These are phyloP conservation scores for Fusarium gaditjirri DNA, from an alignment of 2,329 filamentous ascomycete genomes.

Conservation along the genomic window DNA sequence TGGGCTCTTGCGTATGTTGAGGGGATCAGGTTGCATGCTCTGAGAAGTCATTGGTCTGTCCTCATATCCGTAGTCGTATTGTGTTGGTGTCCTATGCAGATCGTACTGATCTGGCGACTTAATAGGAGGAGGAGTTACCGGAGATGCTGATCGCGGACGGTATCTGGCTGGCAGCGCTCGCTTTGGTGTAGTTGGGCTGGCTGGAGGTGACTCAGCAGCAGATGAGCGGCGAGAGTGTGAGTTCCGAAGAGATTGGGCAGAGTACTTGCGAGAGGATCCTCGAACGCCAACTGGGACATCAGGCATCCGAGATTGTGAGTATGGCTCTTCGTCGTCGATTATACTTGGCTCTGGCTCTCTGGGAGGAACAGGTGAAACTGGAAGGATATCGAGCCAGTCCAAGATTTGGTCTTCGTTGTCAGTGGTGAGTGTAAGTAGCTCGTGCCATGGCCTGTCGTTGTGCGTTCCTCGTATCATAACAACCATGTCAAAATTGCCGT, in stretches of 20 bases:
- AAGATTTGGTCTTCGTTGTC: conserved; percentile 80
- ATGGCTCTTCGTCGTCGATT: conserved; percentile 44
- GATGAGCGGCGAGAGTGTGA: conserved; percentile 34
- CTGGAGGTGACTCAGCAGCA: conserved; percentile 36
- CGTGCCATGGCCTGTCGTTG: conserved; percentile 79
- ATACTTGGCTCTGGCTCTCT: conserved; percentile 50
- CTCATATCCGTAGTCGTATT: conserved; percentile 45
- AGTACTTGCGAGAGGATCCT: conserved; percentile 40
- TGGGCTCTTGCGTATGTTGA: conserved; percentile 47
- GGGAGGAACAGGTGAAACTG: conserved; percentile 62
- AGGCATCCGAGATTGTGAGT: conserved; percentile 29
- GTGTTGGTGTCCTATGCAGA: conserved; percentile 53
- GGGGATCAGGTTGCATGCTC: conserved; percentile 52
- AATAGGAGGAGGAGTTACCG: conserved; percentile 41
- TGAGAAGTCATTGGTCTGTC: conserved; percentile 49
- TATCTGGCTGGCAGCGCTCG: conserved; percentile 42
- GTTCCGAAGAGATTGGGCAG: conserved; percentile 41
- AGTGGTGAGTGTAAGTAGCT: conserved; percentile 80
- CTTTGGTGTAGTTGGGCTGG: conserved; percentile 50
- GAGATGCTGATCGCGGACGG: conserved; percentile 37
- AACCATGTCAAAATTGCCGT: conserved; percentile 76
- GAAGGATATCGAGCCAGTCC: conserved; percentile 89
- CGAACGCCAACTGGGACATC: conserved; percentile 49
- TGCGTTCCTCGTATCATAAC: conserved; percentile 84
- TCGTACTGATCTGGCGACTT: conserved; percentile 39